phyloP scores from a whole-genome alignment of 1,284 basidiomycete species.

The Cystobasidiaceae sp. region DNA sequence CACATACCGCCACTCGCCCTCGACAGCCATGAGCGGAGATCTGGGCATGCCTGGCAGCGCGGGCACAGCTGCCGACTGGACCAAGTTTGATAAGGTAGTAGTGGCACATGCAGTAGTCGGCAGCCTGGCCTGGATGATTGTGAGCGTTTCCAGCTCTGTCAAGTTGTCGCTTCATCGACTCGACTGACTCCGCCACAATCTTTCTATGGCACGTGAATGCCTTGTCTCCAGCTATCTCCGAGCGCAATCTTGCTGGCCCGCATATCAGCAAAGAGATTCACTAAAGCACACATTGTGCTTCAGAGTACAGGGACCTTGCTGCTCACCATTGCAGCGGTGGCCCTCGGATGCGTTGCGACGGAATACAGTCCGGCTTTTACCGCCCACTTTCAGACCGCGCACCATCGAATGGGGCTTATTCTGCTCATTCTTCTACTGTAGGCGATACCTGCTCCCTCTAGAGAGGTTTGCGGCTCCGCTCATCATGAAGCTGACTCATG shows the following conservation, averaged over 20 bases:
- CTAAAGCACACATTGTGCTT: not conserved
- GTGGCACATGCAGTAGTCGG: conserved; percentile 29
- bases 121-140: conserved; percentile 28
- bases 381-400: conserved; percentile 12
- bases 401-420: conserved; percentile 28
- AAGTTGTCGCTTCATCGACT: not conserved
- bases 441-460: no score
- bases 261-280: not conserved
- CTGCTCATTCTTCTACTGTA: conserved; percentile 23
- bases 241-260: conserved; percentile 19
- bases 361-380: not conserved
- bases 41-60: not conserved
- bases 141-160: not conserved
- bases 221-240: conserved; percentile 13
- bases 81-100: conserved; percentile 23
- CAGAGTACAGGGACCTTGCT: conserved; percentile 1
- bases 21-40: no score
- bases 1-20: no score
- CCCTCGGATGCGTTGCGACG: conserved; percentile 18
- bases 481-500: no score
- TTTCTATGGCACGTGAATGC: not conserved
- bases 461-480: no score
- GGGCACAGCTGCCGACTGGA: not conserved
- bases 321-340: conserved; percentile 23
- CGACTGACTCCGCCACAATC: not conserved